Base-by-base conservation (phyloP, 139 green algal species). In the Tetratostichococcus sp. region DNA sequence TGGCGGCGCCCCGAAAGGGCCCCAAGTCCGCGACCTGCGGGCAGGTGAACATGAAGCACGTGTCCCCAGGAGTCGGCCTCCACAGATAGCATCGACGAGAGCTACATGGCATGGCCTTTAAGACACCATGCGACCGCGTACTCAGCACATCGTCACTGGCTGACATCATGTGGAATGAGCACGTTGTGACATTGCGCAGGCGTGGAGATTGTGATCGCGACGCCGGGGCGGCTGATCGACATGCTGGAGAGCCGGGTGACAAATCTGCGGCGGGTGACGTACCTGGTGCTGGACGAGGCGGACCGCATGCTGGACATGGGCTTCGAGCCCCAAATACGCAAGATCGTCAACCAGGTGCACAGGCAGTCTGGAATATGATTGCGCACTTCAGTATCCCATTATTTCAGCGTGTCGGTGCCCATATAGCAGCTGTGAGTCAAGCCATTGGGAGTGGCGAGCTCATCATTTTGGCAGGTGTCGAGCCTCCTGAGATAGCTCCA, bases 231-330 rank as follows among this genome's bases (percentile, higher is more conserved):
- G 43, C 85, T 97, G 67, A 93, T 95, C 25, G 93, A 97, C 78
- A 86, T 97, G 72, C 77, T 97, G 28, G 89, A 95, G 32, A 80
- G 50, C 25, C 79, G 88, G 2, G 69, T 79, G 11, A 93, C 87
- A 35, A 93, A 92, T 78, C 82, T 97, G 73, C 62, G 75, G 33
- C 82, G 89, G 25, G 91, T 96, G 50, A 94, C 90, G 1, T 97
- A 96, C 79, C 78, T 97, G 73, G 93, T 97, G 68, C 84, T 98
- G 73, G 94, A 98, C 76, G 94, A 98, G 86, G 94, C 94, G 14
- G 94, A 98, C 76, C 85, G 94, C 79, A 98, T 98, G 94, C 85
- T 98, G 74, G 93, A 97, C 84, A 97, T 97, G 92, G 94, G 94
- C 43, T 97, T 98, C 58, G 92, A 97, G 78, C 91, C 92, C 16